Conservation (phyloP, 2,329 filamentous ascomycete genomes). For the Nigrograna mackinnonii region DNA sequence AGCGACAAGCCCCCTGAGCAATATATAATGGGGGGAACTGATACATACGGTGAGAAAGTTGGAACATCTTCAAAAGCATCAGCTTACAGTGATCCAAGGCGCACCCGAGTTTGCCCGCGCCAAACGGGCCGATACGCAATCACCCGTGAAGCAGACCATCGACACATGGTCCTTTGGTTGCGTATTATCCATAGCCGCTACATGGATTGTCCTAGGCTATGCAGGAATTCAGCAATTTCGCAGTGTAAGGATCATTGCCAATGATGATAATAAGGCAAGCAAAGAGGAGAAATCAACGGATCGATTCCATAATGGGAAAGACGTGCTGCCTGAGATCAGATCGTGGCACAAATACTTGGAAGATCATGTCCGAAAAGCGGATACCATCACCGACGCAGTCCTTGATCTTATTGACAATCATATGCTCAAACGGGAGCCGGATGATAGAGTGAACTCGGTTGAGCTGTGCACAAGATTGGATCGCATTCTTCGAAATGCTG, state of each 20-base stretch:
- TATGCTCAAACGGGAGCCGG: slow-evolving; percentile 9
- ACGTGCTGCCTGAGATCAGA: slow-evolving; percentile 9
- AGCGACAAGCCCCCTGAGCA: slow-evolving; percentile 3
- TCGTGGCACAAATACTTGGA: slow-evolving; percentile 16
- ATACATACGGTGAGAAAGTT: slow-evolving; percentile 44
- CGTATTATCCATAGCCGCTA: slow-evolving; percentile 44
- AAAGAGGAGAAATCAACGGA: neutral
- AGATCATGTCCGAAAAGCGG: slow-evolving; percentile 6
- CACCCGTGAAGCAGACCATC: slow-evolving; percentile 30
- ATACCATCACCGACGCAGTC: slow-evolving; percentile 12
- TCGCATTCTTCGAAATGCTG: slow-evolving; percentile 2
- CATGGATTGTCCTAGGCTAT: slow-evolving; percentile 41
- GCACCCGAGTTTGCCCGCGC: slow-evolving; percentile 8
- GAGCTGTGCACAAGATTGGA: slow-evolving; percentile 5
- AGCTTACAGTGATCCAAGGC: slow-evolving; percentile 7
- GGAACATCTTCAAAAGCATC: neutral
- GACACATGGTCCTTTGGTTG: slow-evolving; percentile 47
- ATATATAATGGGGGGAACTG: slow-evolving; percentile 30
- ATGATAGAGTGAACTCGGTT: slow-evolving; percentile 1
- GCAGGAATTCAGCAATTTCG: slow-evolving; percentile 32
- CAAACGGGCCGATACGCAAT: slow-evolving; percentile 10
- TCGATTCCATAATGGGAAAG: slow-evolving; percentile 13
- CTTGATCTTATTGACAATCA: slow-evolving; percentile 14
- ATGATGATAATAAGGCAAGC: slow-evolving; percentile 1
- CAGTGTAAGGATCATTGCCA: slow-evolving; percentile 9